phyloP scores from a whole-genome alignment of 2,329 filamentous ascomycete species.

The Epicoccum sorghinum region DNA sequence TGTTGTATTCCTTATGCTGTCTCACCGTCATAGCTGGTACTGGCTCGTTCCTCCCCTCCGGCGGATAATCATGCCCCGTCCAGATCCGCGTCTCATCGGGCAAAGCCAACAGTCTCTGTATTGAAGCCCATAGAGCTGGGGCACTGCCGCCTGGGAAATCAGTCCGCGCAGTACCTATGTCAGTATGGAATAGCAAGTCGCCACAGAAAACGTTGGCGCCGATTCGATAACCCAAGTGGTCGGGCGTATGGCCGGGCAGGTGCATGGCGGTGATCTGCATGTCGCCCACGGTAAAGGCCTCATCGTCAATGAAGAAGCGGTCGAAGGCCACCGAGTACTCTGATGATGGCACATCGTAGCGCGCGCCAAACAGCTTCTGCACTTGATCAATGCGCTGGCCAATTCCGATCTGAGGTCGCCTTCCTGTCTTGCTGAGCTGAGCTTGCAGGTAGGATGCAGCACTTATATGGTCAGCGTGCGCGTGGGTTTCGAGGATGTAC shows the following conservation, averaged over 20 bases:
- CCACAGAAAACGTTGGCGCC: conserved; percentile 51
- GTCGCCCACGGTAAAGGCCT: conserved; percentile 58
- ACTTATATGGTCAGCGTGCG: conserved; percentile 66
- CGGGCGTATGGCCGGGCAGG: conserved; percentile 66
- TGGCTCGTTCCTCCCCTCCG: conserved; percentile 25
- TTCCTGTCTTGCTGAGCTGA: conserved; percentile 44
- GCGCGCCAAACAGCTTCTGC: conserved; percentile 57
- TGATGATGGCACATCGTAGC: conserved; percentile 53
- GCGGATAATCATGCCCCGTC: conserved; percentile 46
- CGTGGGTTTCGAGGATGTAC: conserved; percentile 67
- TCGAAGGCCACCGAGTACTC: conserved; percentile 61
- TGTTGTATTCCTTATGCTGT: conserved; percentile 45
- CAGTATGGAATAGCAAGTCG: conserved; percentile 44
- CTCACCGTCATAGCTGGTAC: conserved; percentile 44
- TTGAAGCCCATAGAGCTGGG: conserved; percentile 33
- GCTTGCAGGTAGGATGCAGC: conserved; percentile 64
- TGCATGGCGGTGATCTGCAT: conserved; percentile 57
- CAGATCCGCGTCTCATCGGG: conserved; percentile 41
- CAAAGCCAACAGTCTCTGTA: conserved; percentile 33
- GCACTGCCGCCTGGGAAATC: conserved; percentile 47
- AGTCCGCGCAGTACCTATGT: conserved; percentile 42
- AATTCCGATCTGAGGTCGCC: conserved; percentile 48
- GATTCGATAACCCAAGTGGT: conserved; percentile 65
- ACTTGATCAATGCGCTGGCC: conserved; percentile 61
- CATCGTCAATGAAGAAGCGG: conserved; percentile 60